Evolutionary conservation across 2,329 filamentous ascomycete species (phyloP).

Genomic region (Xylaria sp.): DNA sequence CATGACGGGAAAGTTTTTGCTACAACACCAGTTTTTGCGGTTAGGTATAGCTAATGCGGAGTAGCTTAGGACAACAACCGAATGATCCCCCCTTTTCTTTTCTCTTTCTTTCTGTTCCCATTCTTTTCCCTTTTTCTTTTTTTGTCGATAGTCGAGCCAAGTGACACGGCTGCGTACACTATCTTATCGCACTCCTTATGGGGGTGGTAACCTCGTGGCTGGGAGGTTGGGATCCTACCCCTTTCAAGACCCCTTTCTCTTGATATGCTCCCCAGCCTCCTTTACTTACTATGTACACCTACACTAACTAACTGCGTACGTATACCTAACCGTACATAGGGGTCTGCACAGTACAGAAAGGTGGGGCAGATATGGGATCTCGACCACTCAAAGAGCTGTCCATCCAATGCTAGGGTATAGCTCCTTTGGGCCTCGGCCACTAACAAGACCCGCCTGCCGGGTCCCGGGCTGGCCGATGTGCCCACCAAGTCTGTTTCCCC

Average conservation of each 20-base stretch:
- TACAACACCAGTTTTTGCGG: too few relatives aligned
- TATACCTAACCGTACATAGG: too few relatives aligned
- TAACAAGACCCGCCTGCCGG: constrained; percentile 13
- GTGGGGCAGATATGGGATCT: neutral
- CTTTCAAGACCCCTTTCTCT: neutral
- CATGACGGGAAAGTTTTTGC: neutral
- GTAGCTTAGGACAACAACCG: neutral
- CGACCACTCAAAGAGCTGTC: neutral
- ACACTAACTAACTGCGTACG: neutral
- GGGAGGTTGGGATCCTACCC: neutral
- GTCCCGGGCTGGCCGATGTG: constrained; percentile 22
- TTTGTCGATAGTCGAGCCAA: too few relatives aligned
- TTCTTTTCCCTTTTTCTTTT: too few relatives aligned
- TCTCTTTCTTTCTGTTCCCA: too few relatives aligned
- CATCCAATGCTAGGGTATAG: neutral
- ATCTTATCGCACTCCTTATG: neutral
- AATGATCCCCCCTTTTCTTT: too few relatives aligned
- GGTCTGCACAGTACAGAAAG: too few relatives aligned
- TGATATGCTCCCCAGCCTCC: too few relatives aligned
- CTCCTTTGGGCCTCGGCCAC: neutral
- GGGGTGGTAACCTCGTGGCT: neutral
- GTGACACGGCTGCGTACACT: too few relatives aligned
- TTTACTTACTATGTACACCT: neutral
- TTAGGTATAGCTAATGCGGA: neutral
- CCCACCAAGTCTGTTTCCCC: constrained; percentile 25